phyloP scores from a whole-genome alignment of 352 stramenopile species.

The Globisporangium spinosum region DNA sequence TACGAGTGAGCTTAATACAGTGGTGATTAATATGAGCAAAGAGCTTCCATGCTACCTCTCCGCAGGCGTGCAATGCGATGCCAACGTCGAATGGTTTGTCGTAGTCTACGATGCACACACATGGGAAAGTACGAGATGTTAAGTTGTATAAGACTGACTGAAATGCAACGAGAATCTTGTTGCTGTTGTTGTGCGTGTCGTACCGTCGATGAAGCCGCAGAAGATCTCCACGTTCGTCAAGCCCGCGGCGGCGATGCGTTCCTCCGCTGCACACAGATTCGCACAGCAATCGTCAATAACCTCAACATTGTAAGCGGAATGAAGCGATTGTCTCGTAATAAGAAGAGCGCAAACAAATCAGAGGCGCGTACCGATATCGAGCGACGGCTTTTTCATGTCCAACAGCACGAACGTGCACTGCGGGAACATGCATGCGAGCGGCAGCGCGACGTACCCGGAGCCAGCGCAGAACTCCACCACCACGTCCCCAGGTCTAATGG shows the following conservation, averaged over 20 bases:
- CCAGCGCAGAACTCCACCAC: slow-evolving; percentile 84
- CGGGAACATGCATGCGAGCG: slow-evolving; percentile 68
- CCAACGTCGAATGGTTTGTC: slow-evolving; percentile 64
- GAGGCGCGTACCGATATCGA: slow-evolving; percentile 52
- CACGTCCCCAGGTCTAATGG: slow-evolving; percentile 51
- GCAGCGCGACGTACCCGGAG: slow-evolving; percentile 72
- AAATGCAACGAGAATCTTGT: too few species aligned
- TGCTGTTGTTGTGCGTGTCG: neutral
- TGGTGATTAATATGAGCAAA: too few species aligned
- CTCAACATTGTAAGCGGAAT: neutral
- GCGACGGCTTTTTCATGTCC: slow-evolving; percentile 74
- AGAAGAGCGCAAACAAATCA: neutral
- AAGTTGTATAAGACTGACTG: too few species aligned
- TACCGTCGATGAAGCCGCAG: slow-evolving; percentile 65
- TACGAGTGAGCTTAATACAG: neutral
- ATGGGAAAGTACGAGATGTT: too few species aligned
- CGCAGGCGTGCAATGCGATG: slow-evolving; percentile 77
- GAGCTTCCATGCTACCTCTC: slow-evolving; percentile 29
- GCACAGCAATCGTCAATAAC: neutral
- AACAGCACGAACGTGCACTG: slow-evolving; percentile 74
- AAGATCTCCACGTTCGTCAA: slow-evolving; percentile 76
- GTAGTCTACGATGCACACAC: slow-evolving; percentile 32
- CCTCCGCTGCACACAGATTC: slow-evolving; percentile 30
- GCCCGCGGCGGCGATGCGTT: slow-evolving; percentile 54
- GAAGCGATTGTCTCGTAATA: too few species aligned